A percentile compares a stretch with the other conserved stretches of the same genome.
Conservation (phyloP, 352 stramenopile species). For the Phytophthora melonis region DNA sequence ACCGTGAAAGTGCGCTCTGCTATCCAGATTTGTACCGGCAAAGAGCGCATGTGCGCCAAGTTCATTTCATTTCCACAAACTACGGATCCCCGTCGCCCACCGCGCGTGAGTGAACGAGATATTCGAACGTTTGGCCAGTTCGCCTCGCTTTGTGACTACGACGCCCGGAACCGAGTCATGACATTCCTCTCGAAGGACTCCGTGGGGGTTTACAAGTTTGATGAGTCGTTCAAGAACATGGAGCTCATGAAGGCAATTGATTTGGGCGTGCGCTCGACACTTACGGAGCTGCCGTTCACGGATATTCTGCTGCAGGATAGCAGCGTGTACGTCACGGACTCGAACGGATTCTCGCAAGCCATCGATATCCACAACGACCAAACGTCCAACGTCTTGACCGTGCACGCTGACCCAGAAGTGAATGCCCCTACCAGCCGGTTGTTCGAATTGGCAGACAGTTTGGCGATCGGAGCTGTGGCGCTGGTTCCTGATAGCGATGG, state of each 20-base stretch:
- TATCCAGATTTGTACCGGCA: conserved; percentile 29
- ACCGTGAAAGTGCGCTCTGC: conserved; percentile 40
- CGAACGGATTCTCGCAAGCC: conserved; percentile 34
- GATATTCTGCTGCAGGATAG: conserved; percentile 38
- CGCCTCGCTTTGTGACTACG: conserved; percentile 38
- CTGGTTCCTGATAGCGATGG: conserved; percentile 17
- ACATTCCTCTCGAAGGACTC: conserved; percentile 29
- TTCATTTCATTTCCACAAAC: conserved; percentile 24
- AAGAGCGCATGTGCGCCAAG: conserved; percentile 30
- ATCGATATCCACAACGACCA: conserved; percentile 56
- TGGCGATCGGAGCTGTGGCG: conserved; percentile 42
- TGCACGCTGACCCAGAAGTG: neutral
- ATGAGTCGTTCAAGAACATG: conserved; percentile 41
- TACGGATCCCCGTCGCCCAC: neutral
- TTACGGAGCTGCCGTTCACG: conserved; percentile 35
- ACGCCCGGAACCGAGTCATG: conserved; percentile 32
- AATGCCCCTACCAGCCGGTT: conserved; percentile 11
- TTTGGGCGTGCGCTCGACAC: conserved; percentile 39
- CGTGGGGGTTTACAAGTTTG: conserved; percentile 40
- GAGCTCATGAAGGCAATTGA: conserved; percentile 37
- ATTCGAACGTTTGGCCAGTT: conserved; percentile 31
- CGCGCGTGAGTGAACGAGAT: conserved; percentile 10
- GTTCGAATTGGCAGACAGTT: conserved; percentile 41
- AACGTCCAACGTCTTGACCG: conserved; percentile 40
- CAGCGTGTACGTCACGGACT: conserved; percentile 46